Evolutionary conservation across 2,329 filamentous ascomycete species (phyloP).

Genomic region (Plectosphaerella cucumerina): DNA sequence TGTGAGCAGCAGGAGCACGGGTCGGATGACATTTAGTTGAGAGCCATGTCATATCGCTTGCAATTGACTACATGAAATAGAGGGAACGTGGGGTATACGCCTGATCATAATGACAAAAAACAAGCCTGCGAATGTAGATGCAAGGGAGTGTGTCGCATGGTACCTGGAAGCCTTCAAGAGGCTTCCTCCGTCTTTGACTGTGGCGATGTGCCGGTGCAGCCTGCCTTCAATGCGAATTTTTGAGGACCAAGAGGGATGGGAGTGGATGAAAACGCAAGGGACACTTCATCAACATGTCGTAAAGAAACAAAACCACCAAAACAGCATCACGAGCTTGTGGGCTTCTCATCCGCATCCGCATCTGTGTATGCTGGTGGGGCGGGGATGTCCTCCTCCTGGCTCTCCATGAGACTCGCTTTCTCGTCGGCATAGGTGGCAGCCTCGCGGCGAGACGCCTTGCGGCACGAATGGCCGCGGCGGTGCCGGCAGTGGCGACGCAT

Average conservation of each 20-base stretch:
- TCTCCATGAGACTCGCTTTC: constrained; percentile 44
- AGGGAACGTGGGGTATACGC: constrained; percentile 1
- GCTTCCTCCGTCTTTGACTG: not conserved
- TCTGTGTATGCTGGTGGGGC: constrained; percentile 22
- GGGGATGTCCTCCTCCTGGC: constrained; percentile 24
- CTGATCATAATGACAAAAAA: not conserved
- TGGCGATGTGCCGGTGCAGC: not conserved
- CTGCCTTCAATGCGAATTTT: too few species aligned
- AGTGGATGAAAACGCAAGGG: constrained; percentile 1
- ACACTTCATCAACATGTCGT: constrained; percentile 11
- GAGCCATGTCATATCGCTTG: not conserved
- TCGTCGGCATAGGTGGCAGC: constrained; percentile 35
- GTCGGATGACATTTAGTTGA: too few species aligned
- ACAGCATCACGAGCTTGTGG: not conserved
- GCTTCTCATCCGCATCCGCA: constrained; percentile 12
- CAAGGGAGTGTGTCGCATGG: not conserved
- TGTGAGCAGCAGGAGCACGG: not conserved
- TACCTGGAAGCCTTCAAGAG: not conserved
- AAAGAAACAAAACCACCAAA: not conserved
- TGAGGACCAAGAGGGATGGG: too few species aligned
- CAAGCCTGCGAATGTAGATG: not conserved
- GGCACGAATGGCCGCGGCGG: constrained; percentile 19
- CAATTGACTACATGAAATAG: not conserved
- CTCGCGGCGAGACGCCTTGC: constrained; percentile 33
- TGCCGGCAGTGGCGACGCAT: constrained; percentile 24